Evolutionary conservation across 345 rosid species (phyloP).

Genomic region (Theobroma cacao): DNA sequence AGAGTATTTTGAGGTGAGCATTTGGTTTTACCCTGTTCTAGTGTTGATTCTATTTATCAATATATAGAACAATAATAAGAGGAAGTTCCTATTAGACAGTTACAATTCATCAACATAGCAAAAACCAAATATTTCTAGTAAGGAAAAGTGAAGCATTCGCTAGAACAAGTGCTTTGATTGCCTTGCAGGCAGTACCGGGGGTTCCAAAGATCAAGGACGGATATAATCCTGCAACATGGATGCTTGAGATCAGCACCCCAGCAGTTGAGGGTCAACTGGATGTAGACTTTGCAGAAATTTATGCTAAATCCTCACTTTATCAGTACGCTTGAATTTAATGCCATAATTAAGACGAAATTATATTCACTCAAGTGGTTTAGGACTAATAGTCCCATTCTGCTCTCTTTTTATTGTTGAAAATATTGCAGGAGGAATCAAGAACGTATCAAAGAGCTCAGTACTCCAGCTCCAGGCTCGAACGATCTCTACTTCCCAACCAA

Average conservation of each 20-base stretch:
- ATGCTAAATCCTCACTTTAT: slow-evolving; percentile 34
- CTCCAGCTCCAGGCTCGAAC: slow-evolving; percentile 31
- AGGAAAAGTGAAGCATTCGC: not conserved
- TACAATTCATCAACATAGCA: not conserved
- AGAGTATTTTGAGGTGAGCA: slow-evolving; percentile 61
- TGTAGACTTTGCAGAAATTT: slow-evolving; percentile 45
- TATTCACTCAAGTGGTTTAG: not conserved
- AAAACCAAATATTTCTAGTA: not conserved
- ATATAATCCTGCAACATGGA: slow-evolving; percentile 77
- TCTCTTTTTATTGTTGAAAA: not conserved
- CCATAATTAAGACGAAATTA: not conserved
- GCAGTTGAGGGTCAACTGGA: slow-evolving; percentile 31
- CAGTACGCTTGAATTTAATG: slow-evolving; percentile 26
- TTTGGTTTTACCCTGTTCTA: slow-evolving; percentile 7
- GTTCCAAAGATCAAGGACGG: slow-evolving; percentile 51
- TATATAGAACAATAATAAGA: not conserved
- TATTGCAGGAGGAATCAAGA: slow-evolving; percentile 34
- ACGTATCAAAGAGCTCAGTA: slow-evolving; percentile 34
- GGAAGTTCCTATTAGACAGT: not conserved
- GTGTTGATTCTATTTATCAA: not conserved
- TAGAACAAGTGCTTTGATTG: not conserved
- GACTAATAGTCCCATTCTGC: not conserved
- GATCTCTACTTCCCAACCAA: slow-evolving; percentile 36
- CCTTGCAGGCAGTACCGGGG: slow-evolving; percentile 40
- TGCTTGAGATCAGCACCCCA: slow-evolving; percentile 48